phyloP scores from a whole-genome alignment of 768 basidiomycete species.

The Lactarius akahatsu region DNA sequence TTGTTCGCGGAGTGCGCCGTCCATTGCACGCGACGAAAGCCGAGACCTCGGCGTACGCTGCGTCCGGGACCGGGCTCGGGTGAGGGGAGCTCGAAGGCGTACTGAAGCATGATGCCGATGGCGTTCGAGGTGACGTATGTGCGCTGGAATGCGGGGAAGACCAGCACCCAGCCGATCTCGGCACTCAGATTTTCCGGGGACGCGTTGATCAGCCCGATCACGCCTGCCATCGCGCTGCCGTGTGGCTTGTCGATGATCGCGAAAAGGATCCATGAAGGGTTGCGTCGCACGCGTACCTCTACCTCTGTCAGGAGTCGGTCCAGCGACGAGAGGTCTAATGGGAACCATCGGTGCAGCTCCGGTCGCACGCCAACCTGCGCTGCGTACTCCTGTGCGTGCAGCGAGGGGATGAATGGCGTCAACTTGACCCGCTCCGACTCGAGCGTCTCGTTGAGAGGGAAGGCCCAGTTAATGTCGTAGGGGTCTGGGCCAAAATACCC shows the following conservation, averaged over 20 bases:
- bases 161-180: conserved; percentile 19
- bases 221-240: conserved; percentile 39
- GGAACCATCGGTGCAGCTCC: conserved; percentile 37
- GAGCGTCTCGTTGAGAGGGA: conserved; percentile 37
- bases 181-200: conserved; percentile 12
- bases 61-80: no score
- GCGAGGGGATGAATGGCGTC: conserved; percentile 40
- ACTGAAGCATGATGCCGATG: conserved; percentile 43
- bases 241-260: conserved; percentile 43
- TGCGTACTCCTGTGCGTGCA: conserved; percentile 37
- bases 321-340: conserved; percentile 32
- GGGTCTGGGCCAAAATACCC: conserved; percentile 33
- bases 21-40: conserved; percentile 52
- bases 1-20: conserved; percentile 40
- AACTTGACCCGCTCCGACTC: conserved; percentile 42
- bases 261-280: conserved; percentile 34
- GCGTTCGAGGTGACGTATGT: conserved; percentile 32
- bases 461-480: conserved; percentile 43
- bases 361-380: conserved; percentile 31
- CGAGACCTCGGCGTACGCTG: conserved; percentile 37
- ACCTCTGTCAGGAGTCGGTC: conserved; percentile 31
- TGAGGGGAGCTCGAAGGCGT: conserved; percentile 35
- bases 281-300: conserved; percentile 29
- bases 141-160: conserved; percentile 18
- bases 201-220: conserved; percentile 38